Evolutionary conservation across 306 rosid species (phyloP).

Genomic region (Castanopsis chinensis): DNA sequence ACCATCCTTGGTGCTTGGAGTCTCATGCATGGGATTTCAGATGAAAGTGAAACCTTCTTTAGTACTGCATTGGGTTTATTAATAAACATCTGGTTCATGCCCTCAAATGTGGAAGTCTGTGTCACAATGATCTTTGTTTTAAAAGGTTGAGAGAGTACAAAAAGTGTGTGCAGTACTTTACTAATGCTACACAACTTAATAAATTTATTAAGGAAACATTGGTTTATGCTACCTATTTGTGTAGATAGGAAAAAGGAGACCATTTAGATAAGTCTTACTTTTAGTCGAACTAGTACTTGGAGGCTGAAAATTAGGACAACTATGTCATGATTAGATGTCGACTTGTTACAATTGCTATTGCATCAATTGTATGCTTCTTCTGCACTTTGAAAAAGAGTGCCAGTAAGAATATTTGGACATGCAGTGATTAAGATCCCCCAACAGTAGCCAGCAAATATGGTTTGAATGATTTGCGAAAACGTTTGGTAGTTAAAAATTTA

Average conservation of each 20-base stretch:
- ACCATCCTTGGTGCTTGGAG: background rate
- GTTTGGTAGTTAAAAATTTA: too few relatives aligned
- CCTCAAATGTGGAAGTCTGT: background rate
- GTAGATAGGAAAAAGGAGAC: too few relatives aligned
- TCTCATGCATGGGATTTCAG: background rate
- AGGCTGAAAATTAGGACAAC: conserved; percentile 12
- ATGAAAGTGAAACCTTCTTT: background rate
- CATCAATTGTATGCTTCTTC: background rate
- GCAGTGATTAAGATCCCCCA: too few relatives aligned
- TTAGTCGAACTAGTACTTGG: background rate
- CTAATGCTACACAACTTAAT: background rate
- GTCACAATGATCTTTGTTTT: too few relatives aligned
- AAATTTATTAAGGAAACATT: background rate
- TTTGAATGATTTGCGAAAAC: too few relatives aligned
- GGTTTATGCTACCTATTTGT: background rate
- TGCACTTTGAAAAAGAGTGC: too few relatives aligned
- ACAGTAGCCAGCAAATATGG: too few relatives aligned
- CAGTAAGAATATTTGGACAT: too few relatives aligned
- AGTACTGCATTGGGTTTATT: background rate
- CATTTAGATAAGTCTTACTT: background rate
- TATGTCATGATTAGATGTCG: conserved; percentile 2
- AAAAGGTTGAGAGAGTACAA: too few relatives aligned
- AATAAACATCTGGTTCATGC: background rate
- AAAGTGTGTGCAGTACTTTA: background rate
- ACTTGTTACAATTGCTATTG: background rate